phyloP scores from a whole-genome alignment of 2,329 filamentous ascomycete species.

The Metarhizium anisopliae region DNA sequence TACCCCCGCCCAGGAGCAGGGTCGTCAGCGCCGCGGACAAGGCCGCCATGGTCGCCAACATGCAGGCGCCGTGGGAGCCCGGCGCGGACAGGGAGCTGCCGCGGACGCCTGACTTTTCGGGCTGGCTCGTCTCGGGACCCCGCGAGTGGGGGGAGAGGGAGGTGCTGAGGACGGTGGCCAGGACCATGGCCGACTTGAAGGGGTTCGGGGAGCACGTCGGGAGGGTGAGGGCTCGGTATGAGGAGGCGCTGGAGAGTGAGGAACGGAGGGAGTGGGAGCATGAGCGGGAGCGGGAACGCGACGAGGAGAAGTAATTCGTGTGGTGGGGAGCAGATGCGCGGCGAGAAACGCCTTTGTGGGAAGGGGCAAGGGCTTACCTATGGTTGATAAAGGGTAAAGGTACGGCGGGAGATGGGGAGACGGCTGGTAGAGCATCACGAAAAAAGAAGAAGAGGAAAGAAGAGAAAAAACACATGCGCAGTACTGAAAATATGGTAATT shows the following conservation, averaged over 20 bases:
- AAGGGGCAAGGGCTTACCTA: neutral
- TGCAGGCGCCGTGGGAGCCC: conserved; percentile 13
- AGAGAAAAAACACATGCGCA: neutral
- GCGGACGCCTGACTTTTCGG: neutral
- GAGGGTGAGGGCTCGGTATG: conserved; percentile 7
- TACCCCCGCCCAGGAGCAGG: neutral
- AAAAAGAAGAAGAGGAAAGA: neutral
- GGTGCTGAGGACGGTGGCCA: conserved; percentile 12
- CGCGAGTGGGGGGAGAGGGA: conserved; percentile 14
- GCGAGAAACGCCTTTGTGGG: neutral
- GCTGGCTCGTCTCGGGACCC: conserved; percentile 2
- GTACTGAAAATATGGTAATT: conserved; percentile 6
- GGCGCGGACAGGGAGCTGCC: neutral
- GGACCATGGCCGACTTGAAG: conserved; percentile 12
- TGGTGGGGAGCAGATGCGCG: neutral
- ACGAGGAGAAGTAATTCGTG: neutral
- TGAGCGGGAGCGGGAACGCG: neutral
- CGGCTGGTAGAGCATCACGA: neutral
- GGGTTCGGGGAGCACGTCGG: conserved; percentile 16
- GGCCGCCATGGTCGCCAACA: conserved; percentile 20
- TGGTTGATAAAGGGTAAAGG: neutral
- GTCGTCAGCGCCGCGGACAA: conserved; percentile 1
- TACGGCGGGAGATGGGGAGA: too few species aligned
- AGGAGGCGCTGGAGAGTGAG: conserved; percentile 16
- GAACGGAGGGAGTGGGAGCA: neutral